phyloP scores from a whole-genome alignment of 1,284 basidiomycete genomes.

The Trichosporon sp. region DNA sequence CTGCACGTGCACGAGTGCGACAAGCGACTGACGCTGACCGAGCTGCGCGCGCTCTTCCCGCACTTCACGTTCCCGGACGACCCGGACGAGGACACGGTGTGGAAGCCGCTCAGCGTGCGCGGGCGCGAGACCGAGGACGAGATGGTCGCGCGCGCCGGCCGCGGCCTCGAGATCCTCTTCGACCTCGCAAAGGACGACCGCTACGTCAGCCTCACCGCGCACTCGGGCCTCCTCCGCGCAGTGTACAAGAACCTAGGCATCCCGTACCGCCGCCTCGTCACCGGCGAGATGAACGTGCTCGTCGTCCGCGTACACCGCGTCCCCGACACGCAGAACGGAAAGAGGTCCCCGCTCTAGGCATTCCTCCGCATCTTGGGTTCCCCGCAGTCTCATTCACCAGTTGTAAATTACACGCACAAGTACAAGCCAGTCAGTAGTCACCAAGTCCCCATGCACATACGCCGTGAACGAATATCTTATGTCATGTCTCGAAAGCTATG shows the following conservation, averaged over 20 bases:
- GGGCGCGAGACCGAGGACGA: slow-evolving; percentile 37
- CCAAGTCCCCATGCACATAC: neutral
- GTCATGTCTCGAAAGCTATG: neutral
- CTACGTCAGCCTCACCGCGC: slow-evolving; percentile 23
- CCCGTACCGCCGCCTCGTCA: slow-evolving; percentile 20
- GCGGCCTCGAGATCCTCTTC: slow-evolving; percentile 27
- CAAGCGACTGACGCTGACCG: slow-evolving; percentile 15
- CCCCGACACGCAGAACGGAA: neutral
- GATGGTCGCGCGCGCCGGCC: slow-evolving; percentile 24
- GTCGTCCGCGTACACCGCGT: slow-evolving; percentile 25
- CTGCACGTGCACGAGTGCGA: slow-evolving; percentile 37
- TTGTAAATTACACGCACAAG: neutral
- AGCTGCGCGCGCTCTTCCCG: slow-evolving; percentile 26
- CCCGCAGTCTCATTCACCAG: neutral
- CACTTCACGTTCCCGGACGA: slow-evolving; percentile 21
- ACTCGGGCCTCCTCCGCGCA: slow-evolving; percentile 32
- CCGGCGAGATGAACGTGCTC: slow-evolving; percentile 40
- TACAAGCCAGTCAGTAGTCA: neutral
- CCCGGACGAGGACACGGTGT: slow-evolving; percentile 27
- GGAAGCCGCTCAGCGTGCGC: slow-evolving; percentile 22
- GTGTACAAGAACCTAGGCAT: slow-evolving; percentile 32
- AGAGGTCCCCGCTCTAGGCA: neutral
- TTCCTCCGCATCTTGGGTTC: neutral
- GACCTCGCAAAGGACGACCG: neutral
- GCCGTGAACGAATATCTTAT: neutral